Evolutionary conservation across 805 yeast genomes (phyloP), one percentile per base, ranked within the genome.

Genomic region (Starmerella stigmatis): DNA sequence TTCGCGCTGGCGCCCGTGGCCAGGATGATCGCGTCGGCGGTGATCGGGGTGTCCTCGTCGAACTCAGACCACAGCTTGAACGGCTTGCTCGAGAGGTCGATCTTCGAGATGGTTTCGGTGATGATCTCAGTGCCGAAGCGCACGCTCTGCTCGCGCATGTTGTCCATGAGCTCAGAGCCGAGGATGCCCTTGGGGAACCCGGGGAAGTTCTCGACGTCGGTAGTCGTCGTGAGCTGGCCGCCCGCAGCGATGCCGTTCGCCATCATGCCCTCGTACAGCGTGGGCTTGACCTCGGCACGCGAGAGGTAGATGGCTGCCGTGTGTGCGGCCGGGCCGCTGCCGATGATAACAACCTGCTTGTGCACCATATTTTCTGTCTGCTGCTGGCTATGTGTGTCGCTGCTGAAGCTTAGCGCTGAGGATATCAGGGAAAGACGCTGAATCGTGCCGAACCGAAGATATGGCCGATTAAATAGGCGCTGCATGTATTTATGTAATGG

Each of bases 161-260:
- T 74, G 55, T 88, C 96, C 94, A 94, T 94, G 58, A 92, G 75
- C 47, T 74, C 81, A 28, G 85, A 64, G 51, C 99, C 99, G 44
- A 78, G 75, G 59, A 92, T 74, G 10, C 94, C 98, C 43, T 78
- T 75, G 46, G 98, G 97, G 76, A 92, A 92, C 46, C 99, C 99
- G 32, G 99, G 98, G 75, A 89, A 92, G 73, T 92, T 92, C 68
- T 92, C 99, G 58, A 92, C 82, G 57, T 92, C 98, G 15, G 99
- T 92, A 54, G 99, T 92, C 58, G 99, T 92, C 54, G 99, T 92
- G 59, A 92, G 74, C 70, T 92, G 99, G 50, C 98, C 98, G 59
- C 98, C 98, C 22, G 98, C 96, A 44, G 98, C 98, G 57, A 89
- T 75, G 57, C 98, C 98, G 67, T 92, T 92, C 54, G 98, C 98